These are phyloP conservation scores for Evansstolkia leycettana DNA, from an alignment of 495 filamentous ascomycete species.

Conservation along the genomic window DNA sequence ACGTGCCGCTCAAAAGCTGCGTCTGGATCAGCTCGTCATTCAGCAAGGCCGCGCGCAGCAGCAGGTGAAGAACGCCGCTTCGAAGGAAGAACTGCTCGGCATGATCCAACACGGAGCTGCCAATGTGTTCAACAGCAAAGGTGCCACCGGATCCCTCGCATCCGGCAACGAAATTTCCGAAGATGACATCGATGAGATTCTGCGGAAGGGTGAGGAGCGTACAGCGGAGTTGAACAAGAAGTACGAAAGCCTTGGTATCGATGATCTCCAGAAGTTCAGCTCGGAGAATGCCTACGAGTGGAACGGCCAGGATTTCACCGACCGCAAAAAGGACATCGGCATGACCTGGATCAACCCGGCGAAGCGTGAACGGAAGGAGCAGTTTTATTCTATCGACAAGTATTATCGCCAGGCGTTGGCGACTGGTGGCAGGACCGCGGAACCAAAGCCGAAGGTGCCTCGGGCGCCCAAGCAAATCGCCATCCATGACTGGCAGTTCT, in stretches of 20 bases:
- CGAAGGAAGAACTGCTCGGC: conserved; percentile 87
- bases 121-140: conserved; percentile 67
- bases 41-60: conserved; percentile 96
- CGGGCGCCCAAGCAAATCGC: conserved; percentile 85
- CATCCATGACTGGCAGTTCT: conserved; percentile 97
- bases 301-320: conserved; percentile 92
- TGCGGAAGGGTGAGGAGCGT: conserved; percentile 75
- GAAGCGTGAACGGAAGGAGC: conserved; percentile 97
- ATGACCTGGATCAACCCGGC: conserved; percentile 97
- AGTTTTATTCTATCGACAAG: conserved; percentile 96
- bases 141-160: conserved; percentile 42
- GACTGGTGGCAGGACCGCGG: conserved; percentile 72
- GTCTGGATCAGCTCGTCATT: conserved; percentile 97
- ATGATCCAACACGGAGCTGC: conserved; percentile 99
- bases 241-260: conserved; percentile 96
- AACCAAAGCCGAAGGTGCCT: conserved; percentile 90
- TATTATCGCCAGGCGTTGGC: conserved; percentile 90
- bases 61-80: conserved; percentile 72
- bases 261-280: conserved; percentile 95
- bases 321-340: conserved; percentile 85
- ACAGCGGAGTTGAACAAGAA: conserved; percentile 82
- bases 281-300: conserved; percentile 96
- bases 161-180: conserved; percentile 55
- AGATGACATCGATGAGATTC: conserved; percentile 79
- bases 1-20: conserved; percentile 92